A percentile compares a stretch with the other conserved stretches of the same genome.
These are phyloP conservation scores for Nemania sp. DNA, from an alignment of 2,329 filamentous ascomycete species.

Conservation along the genomic window DNA sequence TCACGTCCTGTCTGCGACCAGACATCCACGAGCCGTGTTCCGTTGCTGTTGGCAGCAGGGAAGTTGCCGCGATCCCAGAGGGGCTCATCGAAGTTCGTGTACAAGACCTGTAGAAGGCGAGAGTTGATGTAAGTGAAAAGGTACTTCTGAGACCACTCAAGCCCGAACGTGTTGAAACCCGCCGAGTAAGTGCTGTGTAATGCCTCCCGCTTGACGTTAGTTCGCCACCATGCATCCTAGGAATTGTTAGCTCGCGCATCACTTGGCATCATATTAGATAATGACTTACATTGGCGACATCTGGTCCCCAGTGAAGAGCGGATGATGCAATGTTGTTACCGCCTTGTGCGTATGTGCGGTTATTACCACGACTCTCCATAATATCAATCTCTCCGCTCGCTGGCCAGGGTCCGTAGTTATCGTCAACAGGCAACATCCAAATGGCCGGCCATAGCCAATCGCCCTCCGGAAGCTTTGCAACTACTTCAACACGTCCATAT, in stretches of 20 bases:
- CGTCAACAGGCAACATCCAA: constrained; percentile 79
- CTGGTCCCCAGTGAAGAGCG: constrained; percentile 80
- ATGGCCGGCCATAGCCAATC: constrained; percentile 95
- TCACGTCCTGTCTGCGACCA: constrained; percentile 65
- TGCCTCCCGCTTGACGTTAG: constrained; percentile 74
- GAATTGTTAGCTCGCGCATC: neutral
- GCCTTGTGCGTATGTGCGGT: constrained; percentile 73
- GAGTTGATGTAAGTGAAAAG: constrained; percentile 85
- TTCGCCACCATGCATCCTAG: constrained; percentile 77
- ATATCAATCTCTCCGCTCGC: constrained; percentile 84
- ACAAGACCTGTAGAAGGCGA: constrained; percentile 77
- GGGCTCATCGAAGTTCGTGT: constrained; percentile 70
- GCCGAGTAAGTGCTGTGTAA: constrained; percentile 73
- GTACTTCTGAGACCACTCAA: constrained; percentile 89
- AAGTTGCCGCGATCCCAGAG: constrained; percentile 73
- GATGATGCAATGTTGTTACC: constrained; percentile 82
- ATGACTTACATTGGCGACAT: constrained; percentile 54
- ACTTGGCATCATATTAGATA: neutral
- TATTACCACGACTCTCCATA: constrained; percentile 79
- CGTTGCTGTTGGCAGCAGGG: constrained; percentile 64
- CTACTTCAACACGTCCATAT: constrained; percentile 81
- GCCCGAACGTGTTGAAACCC: constrained; percentile 74
- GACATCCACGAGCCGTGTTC: constrained; percentile 63
- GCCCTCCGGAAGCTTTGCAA: constrained; percentile 72
- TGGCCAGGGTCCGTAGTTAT: constrained; percentile 77